A percentile compares a stretch with the other conserved stretches of the same genome.
Evolutionary conservation across 306 rosid genomes (phyloP).

Genomic region (Glycyrrhiza uralensis): DNA sequence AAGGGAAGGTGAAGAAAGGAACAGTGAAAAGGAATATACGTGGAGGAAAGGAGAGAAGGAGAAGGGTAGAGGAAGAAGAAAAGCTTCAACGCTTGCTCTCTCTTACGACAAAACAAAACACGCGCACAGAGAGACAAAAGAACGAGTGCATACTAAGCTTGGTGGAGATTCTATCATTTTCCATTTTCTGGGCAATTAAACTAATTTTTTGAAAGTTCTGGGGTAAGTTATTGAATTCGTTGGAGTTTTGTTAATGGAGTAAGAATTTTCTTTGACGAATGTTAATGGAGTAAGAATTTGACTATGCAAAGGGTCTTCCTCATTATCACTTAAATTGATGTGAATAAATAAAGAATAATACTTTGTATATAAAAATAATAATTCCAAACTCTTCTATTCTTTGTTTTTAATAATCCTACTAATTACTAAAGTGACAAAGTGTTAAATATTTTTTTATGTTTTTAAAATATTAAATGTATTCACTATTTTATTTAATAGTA

Average conservation of each 20-base stretch:
- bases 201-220: not conserved
- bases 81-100: conserved; percentile 15
- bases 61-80: not conserved
- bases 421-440: too few relatives aligned
- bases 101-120: not conserved
- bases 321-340: not conserved
- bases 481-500: too few relatives aligned
- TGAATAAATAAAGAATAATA: too few relatives aligned
- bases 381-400: too few relatives aligned
- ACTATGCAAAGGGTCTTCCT: not conserved
- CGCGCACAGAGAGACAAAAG: too few relatives aligned
- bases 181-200: not conserved
- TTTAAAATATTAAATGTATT: too few relatives aligned
- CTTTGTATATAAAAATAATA: too few relatives aligned
- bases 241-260: not conserved
- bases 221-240: not conserved
- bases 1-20: not conserved
- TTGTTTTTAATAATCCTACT: too few relatives aligned
- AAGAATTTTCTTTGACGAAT: too few relatives aligned
- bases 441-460: too few relatives aligned
- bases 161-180: conserved; percentile 15
- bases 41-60: not conserved
- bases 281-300: not conserved
- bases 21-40: not conserved
- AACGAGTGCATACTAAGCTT: conserved; percentile 4